Evolutionary conservation across 116 monocot genomes (phyloP).

Genomic region (Papilionanthe hybrid): DNA sequence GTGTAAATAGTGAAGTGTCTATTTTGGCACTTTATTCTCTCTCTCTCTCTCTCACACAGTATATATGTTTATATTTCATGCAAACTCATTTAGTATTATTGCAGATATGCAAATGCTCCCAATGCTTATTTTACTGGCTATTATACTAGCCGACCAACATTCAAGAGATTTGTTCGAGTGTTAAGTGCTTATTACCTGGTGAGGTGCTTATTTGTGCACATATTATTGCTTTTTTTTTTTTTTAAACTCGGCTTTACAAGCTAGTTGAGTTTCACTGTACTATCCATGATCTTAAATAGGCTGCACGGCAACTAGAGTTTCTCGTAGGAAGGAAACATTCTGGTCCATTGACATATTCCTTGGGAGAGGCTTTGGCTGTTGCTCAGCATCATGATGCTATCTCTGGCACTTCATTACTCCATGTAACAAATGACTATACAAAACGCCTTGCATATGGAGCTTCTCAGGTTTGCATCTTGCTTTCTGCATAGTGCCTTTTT

Average conservation of each 20-base stretch:
- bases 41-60: too few species aligned
- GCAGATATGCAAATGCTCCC: slow-evolving; percentile 52
- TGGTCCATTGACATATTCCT: slow-evolving; percentile 25
- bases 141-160: slow-evolving; percentile 60
- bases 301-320: slow-evolving; percentile 59
- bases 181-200: slow-evolving; percentile 75
- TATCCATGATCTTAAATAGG: slow-evolving; percentile 23
- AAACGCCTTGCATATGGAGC: slow-evolving; percentile 60
- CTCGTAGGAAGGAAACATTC: slow-evolving; percentile 21
- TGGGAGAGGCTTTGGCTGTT: slow-evolving; percentile 55
- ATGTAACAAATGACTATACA: slow-evolving; percentile 61
- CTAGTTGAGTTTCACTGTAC: background rate
- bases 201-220: background rate
- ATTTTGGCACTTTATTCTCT: too few species aligned
- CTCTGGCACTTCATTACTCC: slow-evolving; percentile 57
- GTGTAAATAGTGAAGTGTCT: too few species aligned
- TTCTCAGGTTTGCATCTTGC: slow-evolving; percentile 30
- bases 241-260: background rate
- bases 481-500: background rate
- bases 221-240: background rate
- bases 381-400: slow-evolving; percentile 78
- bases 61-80: background rate
- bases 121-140: slow-evolving; percentile 79
- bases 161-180: slow-evolving; percentile 51
- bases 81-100: background rate